Evolutionary conservation across 2,329 filamentous ascomycete species (phyloP).

Genomic region (Dactylellina drechsleri): DNA sequence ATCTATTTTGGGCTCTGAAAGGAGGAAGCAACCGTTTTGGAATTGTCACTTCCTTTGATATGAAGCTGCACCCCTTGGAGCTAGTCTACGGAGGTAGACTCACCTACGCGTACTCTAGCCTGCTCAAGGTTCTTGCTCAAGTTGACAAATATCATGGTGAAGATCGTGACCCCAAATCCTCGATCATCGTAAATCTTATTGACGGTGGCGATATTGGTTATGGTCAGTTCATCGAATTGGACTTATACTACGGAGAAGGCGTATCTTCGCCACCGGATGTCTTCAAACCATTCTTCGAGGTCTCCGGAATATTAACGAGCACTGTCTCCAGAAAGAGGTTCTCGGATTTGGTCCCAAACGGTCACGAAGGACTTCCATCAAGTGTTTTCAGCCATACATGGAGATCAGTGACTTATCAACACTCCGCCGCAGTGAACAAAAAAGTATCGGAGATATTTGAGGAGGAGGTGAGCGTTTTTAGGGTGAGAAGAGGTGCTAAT

Average conservation of each 20-base stretch:
- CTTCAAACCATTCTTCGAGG: slow-evolving; percentile 20
- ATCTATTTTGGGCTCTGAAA: slow-evolving; percentile 62
- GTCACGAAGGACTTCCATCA: slow-evolving; percentile 5
- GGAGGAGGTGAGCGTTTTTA: slow-evolving; percentile 16
- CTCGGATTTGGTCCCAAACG: slow-evolving; percentile 16
- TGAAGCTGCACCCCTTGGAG: slow-evolving; percentile 42
- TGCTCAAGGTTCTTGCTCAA: slow-evolving; percentile 15
- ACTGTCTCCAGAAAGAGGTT: slow-evolving; percentile 9
- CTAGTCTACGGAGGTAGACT: slow-evolving; percentile 15
- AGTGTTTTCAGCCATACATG: slow-evolving; percentile 31
- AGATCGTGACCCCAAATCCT: slow-evolving; percentile 16
- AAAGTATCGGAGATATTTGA: slow-evolving; percentile 10
- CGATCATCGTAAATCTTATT: slow-evolving; percentile 24
- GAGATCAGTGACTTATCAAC: slow-evolving; percentile 24
- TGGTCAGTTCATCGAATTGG: slow-evolving; percentile 19
- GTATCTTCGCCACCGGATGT: not conserved
- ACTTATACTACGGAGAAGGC: slow-evolving; percentile 20
- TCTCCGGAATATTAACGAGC: slow-evolving; percentile 19
- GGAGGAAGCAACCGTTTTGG: slow-evolving; percentile 62
- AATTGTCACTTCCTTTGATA: slow-evolving; percentile 61
- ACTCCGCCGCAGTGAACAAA: slow-evolving; percentile 4
- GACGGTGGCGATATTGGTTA: slow-evolving; percentile 15
- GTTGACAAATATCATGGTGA: slow-evolving; percentile 14
- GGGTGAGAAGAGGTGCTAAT: not conserved
- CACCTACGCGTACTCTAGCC: slow-evolving; percentile 27